Evolutionary conservation across 345 rosid species (phyloP).

Genomic region (Carallia brachiata): DNA sequence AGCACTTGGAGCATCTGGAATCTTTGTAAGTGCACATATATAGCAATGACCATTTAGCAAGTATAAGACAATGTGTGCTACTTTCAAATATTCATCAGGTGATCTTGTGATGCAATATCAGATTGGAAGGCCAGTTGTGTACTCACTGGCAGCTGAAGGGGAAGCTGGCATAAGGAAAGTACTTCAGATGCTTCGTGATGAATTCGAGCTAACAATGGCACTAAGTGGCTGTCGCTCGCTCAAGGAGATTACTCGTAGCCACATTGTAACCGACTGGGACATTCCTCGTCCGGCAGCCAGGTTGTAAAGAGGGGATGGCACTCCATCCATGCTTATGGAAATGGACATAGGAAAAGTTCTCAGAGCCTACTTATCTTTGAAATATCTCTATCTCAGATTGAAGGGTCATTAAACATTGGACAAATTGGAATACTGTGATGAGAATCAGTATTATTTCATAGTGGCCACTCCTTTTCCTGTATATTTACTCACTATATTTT

Average conservation of each 20-base stretch:
- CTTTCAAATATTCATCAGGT: background rate
- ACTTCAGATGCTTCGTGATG: conserved; percentile 73
- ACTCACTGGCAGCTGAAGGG: conserved; percentile 80
- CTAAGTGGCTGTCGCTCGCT: conserved; percentile 81
- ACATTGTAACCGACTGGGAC: conserved; percentile 71
- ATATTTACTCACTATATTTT: background rate
- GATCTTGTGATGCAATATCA: conserved; percentile 20
- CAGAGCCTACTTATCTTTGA: background rate
- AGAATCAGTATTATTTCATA: background rate
- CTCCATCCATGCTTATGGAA: background rate
- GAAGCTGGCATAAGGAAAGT: conserved; percentile 71
- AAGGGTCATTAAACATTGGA: conserved; percentile 4
- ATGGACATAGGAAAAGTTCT: background rate
- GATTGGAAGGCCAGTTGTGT: conserved; percentile 90
- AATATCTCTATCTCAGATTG: background rate
- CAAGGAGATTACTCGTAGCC: conserved; percentile 74
- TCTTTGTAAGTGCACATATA: conserved; percentile 60
- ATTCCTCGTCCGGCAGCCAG: conserved; percentile 29
- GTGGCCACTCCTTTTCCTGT: conserved; percentile 13
- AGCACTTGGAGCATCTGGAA: conserved; percentile 94
- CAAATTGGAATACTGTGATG: background rate
- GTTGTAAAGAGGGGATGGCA: conserved; percentile 7
- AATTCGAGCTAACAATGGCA: conserved; percentile 91
- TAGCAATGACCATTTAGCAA: background rate
- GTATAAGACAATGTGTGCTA: background rate